Conservation (phyloP, 441 rosid species). For the Erodium trifolium region DNA sequence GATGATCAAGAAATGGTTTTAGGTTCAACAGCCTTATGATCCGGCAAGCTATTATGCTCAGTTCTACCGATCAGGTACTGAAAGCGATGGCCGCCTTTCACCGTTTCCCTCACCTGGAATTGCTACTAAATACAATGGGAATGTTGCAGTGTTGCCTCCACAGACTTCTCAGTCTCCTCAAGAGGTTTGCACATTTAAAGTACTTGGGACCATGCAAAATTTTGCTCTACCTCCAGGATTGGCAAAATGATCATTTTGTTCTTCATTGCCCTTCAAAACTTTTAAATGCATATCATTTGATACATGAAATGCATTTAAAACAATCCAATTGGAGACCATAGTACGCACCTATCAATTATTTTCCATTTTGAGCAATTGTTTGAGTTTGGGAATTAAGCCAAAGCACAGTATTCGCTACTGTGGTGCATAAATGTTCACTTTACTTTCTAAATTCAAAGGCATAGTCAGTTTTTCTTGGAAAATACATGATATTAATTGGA, state of each 20-base stretch:
- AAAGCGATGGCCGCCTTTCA: slow-evolving; percentile 71
- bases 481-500: not conserved
- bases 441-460: not conserved
- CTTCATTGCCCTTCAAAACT: not conserved
- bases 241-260: not conserved
- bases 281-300: not conserved
- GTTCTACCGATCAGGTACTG: slow-evolving; percentile 61
- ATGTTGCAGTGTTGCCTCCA: slow-evolving; percentile 57
- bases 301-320: too few relatives aligned
- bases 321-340: not conserved
- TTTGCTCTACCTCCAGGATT: not conserved
- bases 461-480: not conserved
- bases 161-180: slow-evolving; percentile 69
- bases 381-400: not conserved
- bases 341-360: not conserved
- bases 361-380: not conserved
- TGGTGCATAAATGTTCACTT: not conserved
- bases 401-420: too few relatives aligned
- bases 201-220: not conserved
- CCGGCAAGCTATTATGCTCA: slow-evolving; percentile 76
- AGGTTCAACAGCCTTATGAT: slow-evolving; percentile 85
- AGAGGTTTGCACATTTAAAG: slow-evolving; percentile 53
- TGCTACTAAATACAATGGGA: slow-evolving; percentile 71
- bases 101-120: slow-evolving; percentile 67
- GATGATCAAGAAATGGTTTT: slow-evolving; percentile 23